These are phyloP conservation scores for Coelastrella sp. DNA, from an alignment of 139 green algal species.

Conservation along the genomic window DNA sequence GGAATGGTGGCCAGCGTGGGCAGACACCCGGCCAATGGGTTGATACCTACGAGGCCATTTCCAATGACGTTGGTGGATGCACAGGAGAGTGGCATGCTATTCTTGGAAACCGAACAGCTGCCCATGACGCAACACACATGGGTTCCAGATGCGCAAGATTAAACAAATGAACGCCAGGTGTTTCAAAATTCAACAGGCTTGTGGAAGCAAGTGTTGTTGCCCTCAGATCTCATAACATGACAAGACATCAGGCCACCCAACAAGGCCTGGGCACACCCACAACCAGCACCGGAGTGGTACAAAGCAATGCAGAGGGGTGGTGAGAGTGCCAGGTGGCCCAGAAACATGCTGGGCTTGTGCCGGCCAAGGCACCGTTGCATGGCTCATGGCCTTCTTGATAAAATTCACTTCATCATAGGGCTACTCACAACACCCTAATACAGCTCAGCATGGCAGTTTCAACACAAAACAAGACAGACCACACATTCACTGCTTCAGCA, in stretches of 20 bases:
- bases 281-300: background rate
- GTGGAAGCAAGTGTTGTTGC: background rate
- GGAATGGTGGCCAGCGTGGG: slow-evolving; percentile 94
- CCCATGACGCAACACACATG: too few species aligned
- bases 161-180: background rate
- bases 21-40: slow-evolving; percentile 94
- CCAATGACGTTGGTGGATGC: background rate
- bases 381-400: background rate
- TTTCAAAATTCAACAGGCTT: background rate
- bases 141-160: background rate
- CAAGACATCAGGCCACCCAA: slow-evolving; percentile 10
- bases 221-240: slow-evolving; percentile 29
- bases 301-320: background rate
- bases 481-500: too few species aligned
- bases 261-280: background rate
- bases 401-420: background rate
- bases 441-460: too few species aligned
- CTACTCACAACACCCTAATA: background rate
- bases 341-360: slow-evolving; percentile 1
- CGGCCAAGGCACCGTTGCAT: slow-evolving; percentile 7
- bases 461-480: too few species aligned
- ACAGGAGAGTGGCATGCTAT: too few species aligned
- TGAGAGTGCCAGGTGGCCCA: background rate
- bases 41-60: slow-evolving; percentile 73
- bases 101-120: too few species aligned